A percentile compares a stretch with the other conserved stretches of the same genome.
phyloP scores from a whole-genome alignment of 805 yeast species.

The Schwanniomyces pseudopolymorphus region DNA sequence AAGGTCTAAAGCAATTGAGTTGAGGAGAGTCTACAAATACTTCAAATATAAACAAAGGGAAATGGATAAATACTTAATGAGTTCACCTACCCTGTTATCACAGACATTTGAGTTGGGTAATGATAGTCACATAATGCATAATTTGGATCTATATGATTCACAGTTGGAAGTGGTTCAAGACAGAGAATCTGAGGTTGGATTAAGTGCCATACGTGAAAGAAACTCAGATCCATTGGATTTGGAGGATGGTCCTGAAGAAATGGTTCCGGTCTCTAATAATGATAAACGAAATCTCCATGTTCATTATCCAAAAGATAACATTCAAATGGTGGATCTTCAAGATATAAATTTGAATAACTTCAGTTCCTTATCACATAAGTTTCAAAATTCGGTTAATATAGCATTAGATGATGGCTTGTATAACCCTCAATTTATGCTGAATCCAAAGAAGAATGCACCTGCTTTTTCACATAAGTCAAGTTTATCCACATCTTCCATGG shows the following conservation, averaged over 20 bases:
- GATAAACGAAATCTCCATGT: background rate
- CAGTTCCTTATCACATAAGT: conserved; percentile 4
- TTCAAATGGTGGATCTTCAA: background rate
- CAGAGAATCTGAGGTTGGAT: background rate
- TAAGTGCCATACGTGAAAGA: background rate
- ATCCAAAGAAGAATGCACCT: background rate
- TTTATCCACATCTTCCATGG: conserved; percentile 22
- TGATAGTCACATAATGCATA: conserved; percentile 7
- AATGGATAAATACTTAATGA: conserved; percentile 41
- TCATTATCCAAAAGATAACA: background rate
- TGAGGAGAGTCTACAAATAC: background rate
- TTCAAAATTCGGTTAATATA: conserved; percentile 21
- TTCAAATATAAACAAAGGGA: background rate
- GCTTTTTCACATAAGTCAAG: conserved; percentile 14
- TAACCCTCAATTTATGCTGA: conserved; percentile 2
- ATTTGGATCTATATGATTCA: conserved; percentile 8
- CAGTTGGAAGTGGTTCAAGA: conserved; percentile 1
- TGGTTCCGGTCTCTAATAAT: conserved; percentile 19
- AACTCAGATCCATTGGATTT: background rate
- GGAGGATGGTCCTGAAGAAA: conserved; percentile 8
- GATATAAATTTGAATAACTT: background rate
- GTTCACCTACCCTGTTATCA: conserved; percentile 38
- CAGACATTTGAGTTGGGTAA: conserved; percentile 25
- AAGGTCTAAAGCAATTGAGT: background rate
- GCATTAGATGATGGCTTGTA: conserved; percentile 17